Conservation (phyloP, 1,284 basidiomycete species). For the Leccinum huronense region DNA sequence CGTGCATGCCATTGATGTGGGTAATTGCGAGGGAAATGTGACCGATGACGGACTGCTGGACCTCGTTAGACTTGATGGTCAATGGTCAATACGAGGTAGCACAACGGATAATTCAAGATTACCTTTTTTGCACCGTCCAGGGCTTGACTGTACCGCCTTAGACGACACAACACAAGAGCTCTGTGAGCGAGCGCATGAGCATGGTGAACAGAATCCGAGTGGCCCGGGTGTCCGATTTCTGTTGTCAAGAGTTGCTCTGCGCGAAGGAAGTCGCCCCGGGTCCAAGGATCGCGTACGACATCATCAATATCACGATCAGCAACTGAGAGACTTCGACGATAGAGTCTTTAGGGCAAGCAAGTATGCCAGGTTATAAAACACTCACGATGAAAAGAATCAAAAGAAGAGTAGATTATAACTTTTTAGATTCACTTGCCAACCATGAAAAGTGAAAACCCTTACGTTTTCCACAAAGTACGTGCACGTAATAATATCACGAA, state of each 20-base stretch:
- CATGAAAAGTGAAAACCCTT: not conserved
- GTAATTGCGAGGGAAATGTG: slow-evolving; percentile 8
- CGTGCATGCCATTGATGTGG: not conserved
- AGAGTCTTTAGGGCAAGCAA: no score
- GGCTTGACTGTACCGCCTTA: not conserved
- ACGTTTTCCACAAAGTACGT: not conserved
- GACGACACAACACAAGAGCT: not conserved
- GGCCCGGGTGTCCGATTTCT: not conserved
- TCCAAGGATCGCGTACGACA: not conserved
- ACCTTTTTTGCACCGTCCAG: slow-evolving; percentile 7
- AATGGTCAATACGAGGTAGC: not conserved
- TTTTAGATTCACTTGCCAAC: not conserved
- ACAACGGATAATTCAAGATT: not conserved
- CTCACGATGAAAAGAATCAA: not conserved
- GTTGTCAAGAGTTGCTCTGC: slow-evolving; percentile 6
- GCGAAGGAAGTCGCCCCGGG: not conserved
- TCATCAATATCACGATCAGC: slow-evolving; percentile 1
- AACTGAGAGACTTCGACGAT: not conserved
- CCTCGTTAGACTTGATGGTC: slow-evolving; percentile 2
- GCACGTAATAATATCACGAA: not conserved
- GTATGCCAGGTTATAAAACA: not conserved
- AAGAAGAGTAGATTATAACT: no score
- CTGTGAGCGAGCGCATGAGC: not conserved
- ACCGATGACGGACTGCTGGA: slow-evolving; percentile 1
- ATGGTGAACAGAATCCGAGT: not conserved